phyloP scores from a whole-genome alignment of 257 asterid genomes.

The Solanum lycopersicoides region DNA sequence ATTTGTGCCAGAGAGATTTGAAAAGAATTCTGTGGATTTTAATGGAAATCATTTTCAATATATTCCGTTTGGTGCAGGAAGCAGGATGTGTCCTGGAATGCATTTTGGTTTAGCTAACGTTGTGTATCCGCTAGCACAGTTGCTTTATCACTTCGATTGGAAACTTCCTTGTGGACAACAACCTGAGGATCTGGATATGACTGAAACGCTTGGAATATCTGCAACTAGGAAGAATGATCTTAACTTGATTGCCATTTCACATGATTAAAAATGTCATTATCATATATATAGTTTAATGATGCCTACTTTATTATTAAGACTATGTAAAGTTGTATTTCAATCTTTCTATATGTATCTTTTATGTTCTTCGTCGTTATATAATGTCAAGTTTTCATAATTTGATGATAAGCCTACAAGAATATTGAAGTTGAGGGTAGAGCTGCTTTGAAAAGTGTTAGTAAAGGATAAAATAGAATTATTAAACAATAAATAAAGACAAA shows the following conservation, averaged over 20 bases:
- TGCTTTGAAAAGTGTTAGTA: no score
- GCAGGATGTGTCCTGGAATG: conserved; percentile 6
- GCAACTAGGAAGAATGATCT: background rate
- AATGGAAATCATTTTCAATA: background rate
- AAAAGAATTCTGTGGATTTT: background rate
- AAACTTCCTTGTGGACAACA: background rate
- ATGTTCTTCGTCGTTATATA: no score
- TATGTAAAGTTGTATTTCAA: no score
- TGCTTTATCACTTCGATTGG: conserved; percentile 9
- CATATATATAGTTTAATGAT: no score
- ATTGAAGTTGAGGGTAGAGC: no score
- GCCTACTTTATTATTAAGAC: no score
- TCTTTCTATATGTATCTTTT: no score
- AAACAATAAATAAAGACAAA: no score
- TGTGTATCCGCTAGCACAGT: background rate
- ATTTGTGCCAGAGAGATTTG: conserved; percentile 11
- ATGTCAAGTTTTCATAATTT: no score
- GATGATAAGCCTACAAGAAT: no score
- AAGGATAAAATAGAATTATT: no score
- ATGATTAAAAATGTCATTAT: no score
- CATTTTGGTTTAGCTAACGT: background rate
- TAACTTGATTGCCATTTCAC: conserved; percentile 1
- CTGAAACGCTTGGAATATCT: background rate
- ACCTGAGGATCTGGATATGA: background rate
- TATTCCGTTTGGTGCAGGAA: conserved; percentile 14